Evolutionary conservation across 2,329 filamentous ascomycete species (phyloP), one percentile per base, ranked within the genome.

Genomic region (Colletotrichum neosansevieriae): DNA sequence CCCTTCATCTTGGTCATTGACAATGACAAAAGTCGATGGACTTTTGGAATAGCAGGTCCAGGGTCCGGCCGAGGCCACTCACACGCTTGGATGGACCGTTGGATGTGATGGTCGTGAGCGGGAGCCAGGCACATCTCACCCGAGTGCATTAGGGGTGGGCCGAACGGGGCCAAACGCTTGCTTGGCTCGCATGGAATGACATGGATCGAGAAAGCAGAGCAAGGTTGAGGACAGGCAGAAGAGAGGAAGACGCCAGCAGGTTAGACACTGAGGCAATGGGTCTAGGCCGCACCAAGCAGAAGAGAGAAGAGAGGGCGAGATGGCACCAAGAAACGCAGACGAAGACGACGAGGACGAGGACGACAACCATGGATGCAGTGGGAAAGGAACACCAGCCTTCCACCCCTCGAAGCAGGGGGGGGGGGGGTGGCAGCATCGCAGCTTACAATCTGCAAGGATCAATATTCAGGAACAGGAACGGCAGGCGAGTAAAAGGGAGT

Each of bases 1-100:
- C 53, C 51, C 60, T 68, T 68, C 60, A 64, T 68, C 53, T 68
- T 64, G 60, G 65, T 53, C 36, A 44, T 13, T n/a, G 50, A 29
- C 40, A 54, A 45, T 36, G 54, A 47, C 38, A 21, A 61, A 38
- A 34, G 17, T 34, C 19, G 49, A 66, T 42, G 63, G 49, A 32
- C 59, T 53, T 60, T 63, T 63, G 51, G 64, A 58, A 63, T 58
- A 64, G 64, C 45, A 58, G 53, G 61, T 58, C 53, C 54, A 51
- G 58, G 58, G 61, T 57, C 47, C 59, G 64, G 64, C 45, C 51
- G 64, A 67, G 50, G 45, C 59, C 60, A 51, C 32, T 63, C 53
- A 38, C 64, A 59, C 57, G 21, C 38, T n/a, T 15, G 38, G 44
- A 58, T 40, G 45, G 51, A 34, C 13, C 29, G 15, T n/a, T 45